Evolutionary conservation across 2,329 filamentous ascomycete genomes (phyloP).

Genomic region (Apiospora aurea): DNA sequence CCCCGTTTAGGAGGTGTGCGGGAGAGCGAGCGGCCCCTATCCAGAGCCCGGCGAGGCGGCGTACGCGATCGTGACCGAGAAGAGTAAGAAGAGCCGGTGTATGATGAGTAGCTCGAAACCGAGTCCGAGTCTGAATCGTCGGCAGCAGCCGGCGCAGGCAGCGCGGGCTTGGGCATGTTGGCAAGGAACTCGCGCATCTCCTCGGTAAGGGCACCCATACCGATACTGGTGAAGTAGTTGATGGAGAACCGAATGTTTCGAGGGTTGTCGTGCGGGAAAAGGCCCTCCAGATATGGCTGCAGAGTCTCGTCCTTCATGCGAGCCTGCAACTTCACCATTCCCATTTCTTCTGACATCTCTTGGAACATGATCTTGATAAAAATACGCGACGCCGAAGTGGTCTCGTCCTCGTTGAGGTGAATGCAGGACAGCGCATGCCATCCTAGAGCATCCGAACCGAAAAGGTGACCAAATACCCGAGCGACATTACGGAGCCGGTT

Average conservation of each 20-base stretch:
- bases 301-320: conserved; percentile 81
- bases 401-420: conserved; percentile 95
- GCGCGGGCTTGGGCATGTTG: conserved; percentile 84
- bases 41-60: conserved; percentile 44
- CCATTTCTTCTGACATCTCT: conserved; percentile 85
- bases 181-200: conserved; percentile 91
- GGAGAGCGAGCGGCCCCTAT: conserved; percentile 47
- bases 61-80: conserved; percentile 56
- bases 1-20: conserved; percentile 42
- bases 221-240: conserved; percentile 99
- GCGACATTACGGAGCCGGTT: conserved; percentile 95
- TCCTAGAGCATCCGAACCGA: conserved; percentile 86
- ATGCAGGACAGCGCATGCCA: conserved; percentile 90
- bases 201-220: conserved; percentile 93
- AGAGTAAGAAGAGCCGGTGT: conserved; percentile 68
- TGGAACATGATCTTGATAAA: conserved; percentile 99
- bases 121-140: conserved; percentile 73
- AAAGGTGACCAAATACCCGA: conserved; percentile 90
- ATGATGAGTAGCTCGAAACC: conserved; percentile 80
- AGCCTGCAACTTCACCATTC: conserved; percentile 79
- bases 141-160: conserved; percentile 69
- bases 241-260: conserved; percentile 95
- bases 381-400: conserved; percentile 93
- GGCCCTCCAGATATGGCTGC: conserved; percentile 77
- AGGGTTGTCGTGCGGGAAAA: conserved; percentile 90